phyloP scores from a whole-genome alignment of 2,329 filamentous ascomycete genomes.

The Thielaviopsis populi region DNA sequence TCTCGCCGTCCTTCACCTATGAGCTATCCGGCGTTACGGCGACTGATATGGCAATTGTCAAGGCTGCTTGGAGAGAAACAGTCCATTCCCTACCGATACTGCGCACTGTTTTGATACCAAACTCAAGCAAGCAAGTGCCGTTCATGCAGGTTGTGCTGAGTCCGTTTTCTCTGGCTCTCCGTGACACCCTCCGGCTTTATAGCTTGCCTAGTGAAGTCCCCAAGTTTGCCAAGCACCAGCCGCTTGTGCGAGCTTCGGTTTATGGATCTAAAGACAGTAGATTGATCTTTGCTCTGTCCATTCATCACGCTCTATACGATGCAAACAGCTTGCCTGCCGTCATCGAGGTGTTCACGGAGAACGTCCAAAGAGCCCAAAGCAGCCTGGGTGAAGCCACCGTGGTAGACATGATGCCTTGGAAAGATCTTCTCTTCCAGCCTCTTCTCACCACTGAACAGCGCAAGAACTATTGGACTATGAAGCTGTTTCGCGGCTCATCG shows the following conservation, averaged over 20 bases:
- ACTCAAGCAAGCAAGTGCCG: slow-evolving; percentile 30
- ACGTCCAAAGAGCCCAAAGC: background rate
- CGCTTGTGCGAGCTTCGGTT: slow-evolving; percentile 11
- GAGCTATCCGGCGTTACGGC: slow-evolving; percentile 29
- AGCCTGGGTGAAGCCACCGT: background rate
- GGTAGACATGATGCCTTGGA: slow-evolving; percentile 22
- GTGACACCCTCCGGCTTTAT: background rate
- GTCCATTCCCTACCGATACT: slow-evolving; percentile 45
- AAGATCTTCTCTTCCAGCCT: slow-evolving; percentile 17
- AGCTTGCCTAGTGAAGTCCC: background rate
- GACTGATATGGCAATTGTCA: slow-evolving; percentile 35
- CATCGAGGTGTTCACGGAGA: slow-evolving; percentile 28
- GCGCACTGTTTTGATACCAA: slow-evolving; percentile 50
- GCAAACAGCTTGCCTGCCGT: slow-evolving; percentile 59
- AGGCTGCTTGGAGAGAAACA: slow-evolving; percentile 46
- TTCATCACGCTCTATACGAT: slow-evolving; percentile 85
- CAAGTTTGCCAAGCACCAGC: background rate
- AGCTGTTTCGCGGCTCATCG: slow-evolving; percentile 22
- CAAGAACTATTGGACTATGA: slow-evolving; percentile 29
- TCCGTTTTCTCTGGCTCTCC: slow-evolving; percentile 14
- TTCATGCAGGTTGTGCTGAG: slow-evolving; percentile 50
- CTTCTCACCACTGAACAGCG: slow-evolving; percentile 17
- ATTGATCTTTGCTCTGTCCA: slow-evolving; percentile 36
- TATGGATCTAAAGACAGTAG: slow-evolving; percentile 16
- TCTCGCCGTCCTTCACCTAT: slow-evolving; percentile 61